These are phyloP conservation scores for Ceratobasidium sp. DNA, from an alignment of 1,284 basidiomycete species.

Conservation along the genomic window DNA sequence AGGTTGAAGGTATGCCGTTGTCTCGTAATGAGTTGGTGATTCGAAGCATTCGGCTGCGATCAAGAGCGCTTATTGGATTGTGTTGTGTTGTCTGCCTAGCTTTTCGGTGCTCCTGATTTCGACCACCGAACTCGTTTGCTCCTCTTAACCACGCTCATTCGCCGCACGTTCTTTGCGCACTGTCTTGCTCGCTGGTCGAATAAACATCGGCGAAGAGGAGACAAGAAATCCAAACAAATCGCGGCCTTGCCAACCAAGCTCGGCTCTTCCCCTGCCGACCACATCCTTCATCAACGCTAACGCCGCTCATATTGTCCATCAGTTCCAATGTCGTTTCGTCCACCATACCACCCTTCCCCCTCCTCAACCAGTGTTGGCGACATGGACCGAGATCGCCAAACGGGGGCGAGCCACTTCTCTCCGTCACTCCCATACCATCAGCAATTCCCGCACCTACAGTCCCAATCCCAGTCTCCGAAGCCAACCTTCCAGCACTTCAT, in stretches of 20 bases:
- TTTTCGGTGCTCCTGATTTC: constrained; percentile 40
- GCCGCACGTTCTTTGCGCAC: constrained; percentile 30
- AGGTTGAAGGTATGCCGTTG: too few relatives aligned
- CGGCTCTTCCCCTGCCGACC: constrained; percentile 9
- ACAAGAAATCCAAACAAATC: background rate
- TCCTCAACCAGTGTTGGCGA: constrained; percentile 29
- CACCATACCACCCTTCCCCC: constrained; percentile 28
- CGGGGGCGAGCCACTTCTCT: background rate
- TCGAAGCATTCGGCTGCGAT: constrained; percentile 7
- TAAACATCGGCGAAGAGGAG: constrained; percentile 9
- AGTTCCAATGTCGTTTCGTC: constrained; percentile 16
- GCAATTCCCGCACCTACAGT: background rate
- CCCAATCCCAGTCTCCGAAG: background rate
- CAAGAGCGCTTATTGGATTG: background rate
- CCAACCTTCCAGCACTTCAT: background rate
- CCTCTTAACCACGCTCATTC: constrained; percentile 33
- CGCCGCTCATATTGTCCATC: too few relatives aligned
- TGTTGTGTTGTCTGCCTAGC: constrained; percentile 13
- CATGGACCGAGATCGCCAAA: constrained; percentile 16
- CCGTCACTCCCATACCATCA: constrained; percentile 18
- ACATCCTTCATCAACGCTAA: background rate
- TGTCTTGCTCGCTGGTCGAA: constrained; percentile 39
- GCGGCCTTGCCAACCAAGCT: too few relatives aligned
- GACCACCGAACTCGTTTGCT: constrained; percentile 11
- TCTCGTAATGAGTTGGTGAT: too few relatives aligned